Conservation (phyloP, 768 basidiomycete genomes). For the Mycena crocata region DNA sequence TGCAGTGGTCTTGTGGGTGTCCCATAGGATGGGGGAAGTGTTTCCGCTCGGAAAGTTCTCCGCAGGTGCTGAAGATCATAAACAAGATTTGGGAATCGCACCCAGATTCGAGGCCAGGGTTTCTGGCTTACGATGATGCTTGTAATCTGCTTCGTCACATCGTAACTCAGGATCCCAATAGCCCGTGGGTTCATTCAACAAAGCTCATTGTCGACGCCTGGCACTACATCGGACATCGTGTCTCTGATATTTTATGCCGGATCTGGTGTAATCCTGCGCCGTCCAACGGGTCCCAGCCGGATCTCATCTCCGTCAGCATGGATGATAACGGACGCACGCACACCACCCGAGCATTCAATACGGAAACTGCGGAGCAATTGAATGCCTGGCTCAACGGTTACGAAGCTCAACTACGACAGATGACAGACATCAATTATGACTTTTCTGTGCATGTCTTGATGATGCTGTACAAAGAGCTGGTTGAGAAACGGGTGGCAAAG, state of each 20-base stretch:
- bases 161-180: not conserved
- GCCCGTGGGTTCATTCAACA: not conserved
- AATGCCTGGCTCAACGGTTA: not conserved
- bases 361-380: not conserved
- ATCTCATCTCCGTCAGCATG: not conserved
- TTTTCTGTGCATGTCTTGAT: not conserved
- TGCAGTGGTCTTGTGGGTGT: slow-evolving; percentile 32
- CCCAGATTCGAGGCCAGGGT: slow-evolving; percentile 3
- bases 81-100: slow-evolving; percentile 20
- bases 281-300: not conserved
- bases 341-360: not conserved
- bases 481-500: not conserved
- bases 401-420: not conserved
- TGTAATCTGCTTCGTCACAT: not conserved
- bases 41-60: slow-evolving; percentile 29
- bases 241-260: not conserved
- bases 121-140: slow-evolving; percentile 18
- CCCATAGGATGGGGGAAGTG: slow-evolving; percentile 35
- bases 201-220: not conserved
- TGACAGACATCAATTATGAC: slow-evolving; percentile 1
- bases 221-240: not conserved
- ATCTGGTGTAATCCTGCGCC: not conserved
- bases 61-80: slow-evolving; percentile 25
- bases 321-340: not conserved
- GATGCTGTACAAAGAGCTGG: not conserved